phyloP scores from a whole-genome alignment of 1,139 yeast species.

The Hansenula lynferdii region DNA sequence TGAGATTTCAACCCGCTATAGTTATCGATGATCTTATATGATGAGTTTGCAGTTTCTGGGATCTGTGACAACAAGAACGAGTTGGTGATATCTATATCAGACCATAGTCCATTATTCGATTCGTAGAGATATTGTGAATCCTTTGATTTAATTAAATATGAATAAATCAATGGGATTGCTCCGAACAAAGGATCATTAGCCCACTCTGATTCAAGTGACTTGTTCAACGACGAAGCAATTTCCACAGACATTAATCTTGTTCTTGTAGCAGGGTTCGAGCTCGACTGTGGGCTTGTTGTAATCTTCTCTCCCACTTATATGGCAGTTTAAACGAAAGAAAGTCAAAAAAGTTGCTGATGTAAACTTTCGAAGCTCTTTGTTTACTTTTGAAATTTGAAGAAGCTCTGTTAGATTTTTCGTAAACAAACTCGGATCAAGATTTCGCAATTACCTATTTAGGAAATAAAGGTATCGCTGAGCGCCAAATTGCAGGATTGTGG shows the following conservation, averaged over 20 bases:
- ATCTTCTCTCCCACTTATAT: not conserved
- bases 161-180: slow-evolving; percentile 17
- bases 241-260: not conserved
- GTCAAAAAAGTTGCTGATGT: not conserved
- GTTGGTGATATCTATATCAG: slow-evolving; percentile 8
- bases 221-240: not conserved
- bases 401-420: not conserved
- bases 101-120: slow-evolving; percentile 19
- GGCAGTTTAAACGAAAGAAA: too few relatives aligned
- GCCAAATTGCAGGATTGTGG: not conserved
- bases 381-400: slow-evolving; percentile 1
- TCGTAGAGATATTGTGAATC: slow-evolving; percentile 8
- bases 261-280: too few relatives aligned
- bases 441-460: not conserved
- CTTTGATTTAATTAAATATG: slow-evolving; percentile 10
- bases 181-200: slow-evolving; percentile 5
- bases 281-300: not conserved
- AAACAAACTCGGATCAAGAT: not conserved
- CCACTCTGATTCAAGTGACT: too few relatives aligned
- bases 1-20: slow-evolving; percentile 3
- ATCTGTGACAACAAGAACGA: slow-evolving; percentile 5
- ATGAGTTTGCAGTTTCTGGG: slow-evolving; percentile 1
- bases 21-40: slow-evolving; percentile 16
- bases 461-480: not conserved
- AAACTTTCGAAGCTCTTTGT: not conserved